Base-by-base conservation (phyloP, 176 grass and related monocot species). In the Raddia distichophylla region DNA sequence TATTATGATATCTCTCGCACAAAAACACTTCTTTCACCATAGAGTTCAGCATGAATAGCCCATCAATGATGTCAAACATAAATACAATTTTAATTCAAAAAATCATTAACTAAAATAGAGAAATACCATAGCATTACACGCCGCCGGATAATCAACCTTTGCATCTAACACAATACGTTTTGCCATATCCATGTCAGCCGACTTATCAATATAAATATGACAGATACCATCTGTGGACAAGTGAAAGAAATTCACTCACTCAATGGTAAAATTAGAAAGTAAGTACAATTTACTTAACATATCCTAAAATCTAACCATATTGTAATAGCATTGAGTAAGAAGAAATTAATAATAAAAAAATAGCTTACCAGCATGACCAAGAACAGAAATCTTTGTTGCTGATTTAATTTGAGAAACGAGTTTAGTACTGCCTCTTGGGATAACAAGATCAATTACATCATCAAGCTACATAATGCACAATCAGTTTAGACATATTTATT, bases 151-250 rank as follows among this genome's bases (percentile, higher is more conserved):
- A 87, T 99, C 97, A 66, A 95, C 77, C 59, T 96, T 99, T 73
- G 97, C 93, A 53, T 93, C 97, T 83, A 95, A 72, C 76, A 99
- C 97, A 20, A 99, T 91, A 56, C 85, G 59, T 50, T 93, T 93
- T 82, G 97, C 97, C 93, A 99, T 99, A 63, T 91, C 84, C 87
- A 99, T 90, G 73, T 99, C 91, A 72, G 93, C 93, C 34, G 91
- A 99, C 90, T 95, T 99, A 75, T 99, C 97, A 64, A 99, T 89
- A 75, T 99, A 99, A 66, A 99, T 89, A 96, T 99, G 97, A 80
- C 97, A 99, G 73, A 99, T 93, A 61, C 97, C 93, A 90, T 99
- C 97, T 99, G 84, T 55, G 84, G 14, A 69, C 58, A 51, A 91
- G 52, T 65, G 69, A 14, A 54, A 35, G 57, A 37, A 56, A 17